Evolutionary conservation across 2,329 filamentous ascomycete genomes (phyloP).

Genomic region (Penicillium oxalicum): DNA sequence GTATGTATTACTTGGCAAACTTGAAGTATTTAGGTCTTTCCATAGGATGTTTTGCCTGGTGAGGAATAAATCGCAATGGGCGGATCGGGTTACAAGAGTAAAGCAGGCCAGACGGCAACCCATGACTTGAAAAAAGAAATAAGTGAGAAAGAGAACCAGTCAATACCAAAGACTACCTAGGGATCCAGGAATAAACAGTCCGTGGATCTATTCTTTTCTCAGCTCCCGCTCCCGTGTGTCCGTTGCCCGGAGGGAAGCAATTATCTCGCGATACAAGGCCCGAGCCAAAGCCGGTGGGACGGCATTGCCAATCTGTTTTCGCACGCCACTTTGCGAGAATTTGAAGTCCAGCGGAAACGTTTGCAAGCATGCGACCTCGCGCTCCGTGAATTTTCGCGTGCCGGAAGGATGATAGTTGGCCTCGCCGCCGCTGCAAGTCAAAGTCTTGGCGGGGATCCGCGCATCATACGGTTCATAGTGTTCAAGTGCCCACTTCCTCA

Average conservation of each 20-base stretch:
- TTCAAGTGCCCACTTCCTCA: constrained; percentile 21
- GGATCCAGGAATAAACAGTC: no score
- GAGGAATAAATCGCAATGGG: no score
- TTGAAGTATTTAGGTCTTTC: no score
- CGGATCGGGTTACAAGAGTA: no score
- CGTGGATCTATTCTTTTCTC: not conserved
- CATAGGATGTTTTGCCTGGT: no score
- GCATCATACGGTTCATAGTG: constrained; percentile 42
- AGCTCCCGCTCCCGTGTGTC: constrained; percentile 26
- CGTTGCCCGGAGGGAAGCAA: constrained; percentile 30
- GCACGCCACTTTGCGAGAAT: constrained; percentile 44
- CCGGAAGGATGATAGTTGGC: constrained; percentile 63
- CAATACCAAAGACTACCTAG: no score
- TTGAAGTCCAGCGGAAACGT: constrained; percentile 59
- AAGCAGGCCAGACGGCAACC: no score
- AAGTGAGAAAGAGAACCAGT: no score
- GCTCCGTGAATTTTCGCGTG: constrained; percentile 55
- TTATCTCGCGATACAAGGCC: constrained; percentile 35
- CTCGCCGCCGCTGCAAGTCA: constrained; percentile 58
- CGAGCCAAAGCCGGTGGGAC: constrained; percentile 56
- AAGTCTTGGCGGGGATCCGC: constrained; percentile 49
- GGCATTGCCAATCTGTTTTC: constrained; percentile 70
- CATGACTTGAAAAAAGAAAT: no score
- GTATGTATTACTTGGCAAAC: no score
- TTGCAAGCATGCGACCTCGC: constrained; percentile 64